Conservation (phyloP, 768 basidiomycete genomes). For the Amanita muscaria region DNA sequence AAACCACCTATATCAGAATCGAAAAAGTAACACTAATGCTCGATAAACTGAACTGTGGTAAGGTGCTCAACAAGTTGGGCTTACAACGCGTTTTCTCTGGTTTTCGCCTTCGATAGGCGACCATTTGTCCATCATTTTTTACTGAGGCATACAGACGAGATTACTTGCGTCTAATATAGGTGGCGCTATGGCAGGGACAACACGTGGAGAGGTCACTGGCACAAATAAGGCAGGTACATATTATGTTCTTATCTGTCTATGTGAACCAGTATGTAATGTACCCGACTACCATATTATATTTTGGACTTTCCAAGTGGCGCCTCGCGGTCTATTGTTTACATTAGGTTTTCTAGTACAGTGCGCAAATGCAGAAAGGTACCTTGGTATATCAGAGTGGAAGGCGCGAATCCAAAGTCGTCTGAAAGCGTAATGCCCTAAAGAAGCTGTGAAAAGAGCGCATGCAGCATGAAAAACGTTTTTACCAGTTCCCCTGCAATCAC, state of each 20-base stretch:
- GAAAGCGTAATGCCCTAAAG: conserved; percentile 55
- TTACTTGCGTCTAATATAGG: neutral
- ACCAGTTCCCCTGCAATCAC: conserved; percentile 81
- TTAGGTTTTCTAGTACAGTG: neutral
- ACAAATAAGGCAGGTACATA: neutral
- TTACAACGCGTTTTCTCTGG: conserved; percentile 80
- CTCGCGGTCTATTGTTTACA: conserved; percentile 32
- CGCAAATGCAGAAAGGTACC: conserved; percentile 25
- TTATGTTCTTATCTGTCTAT: neutral
- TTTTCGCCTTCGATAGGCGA: conserved; percentile 61
- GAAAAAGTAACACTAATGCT: conserved; percentile 99
- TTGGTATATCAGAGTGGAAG: conserved; percentile 73
- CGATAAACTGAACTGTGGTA: conserved; percentile 7
- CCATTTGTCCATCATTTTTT: conserved; percentile 40
- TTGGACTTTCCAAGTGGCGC: conserved; percentile 59
- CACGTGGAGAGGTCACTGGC: conserved; percentile 3
- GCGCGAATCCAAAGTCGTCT: conserved; percentile 80
- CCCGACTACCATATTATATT: conserved; percentile 27
- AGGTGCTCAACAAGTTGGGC: conserved; percentile 23
- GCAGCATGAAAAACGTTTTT: conserved; percentile 16
- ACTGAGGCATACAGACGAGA: neutral
- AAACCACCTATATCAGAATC: conserved; percentile 99
- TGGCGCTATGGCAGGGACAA: neutral
- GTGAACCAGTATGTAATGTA: neutral
- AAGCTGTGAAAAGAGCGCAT: conserved; percentile 7